These are phyloP conservation scores for Ophiorrhiza pumila DNA, from an alignment of 257 asterid genomes.

Conservation along the genomic window DNA sequence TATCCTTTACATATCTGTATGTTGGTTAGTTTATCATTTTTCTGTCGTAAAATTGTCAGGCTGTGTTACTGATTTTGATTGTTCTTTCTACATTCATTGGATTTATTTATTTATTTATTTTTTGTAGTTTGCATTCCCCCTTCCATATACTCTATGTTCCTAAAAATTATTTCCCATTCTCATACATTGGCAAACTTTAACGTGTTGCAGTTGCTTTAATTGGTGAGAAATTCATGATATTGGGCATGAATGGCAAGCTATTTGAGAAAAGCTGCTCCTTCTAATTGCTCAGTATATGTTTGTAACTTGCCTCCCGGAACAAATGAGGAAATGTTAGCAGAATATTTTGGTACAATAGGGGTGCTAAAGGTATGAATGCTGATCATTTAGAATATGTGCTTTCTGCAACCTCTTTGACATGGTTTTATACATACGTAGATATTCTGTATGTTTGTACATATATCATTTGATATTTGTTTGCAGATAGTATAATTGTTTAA, in stretches of 20 bases:
- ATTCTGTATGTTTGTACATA: neutral
- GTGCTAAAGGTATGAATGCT: constrained; percentile 74
- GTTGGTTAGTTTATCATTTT: too few species aligned
- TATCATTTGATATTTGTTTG: neutral
- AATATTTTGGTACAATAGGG: constrained; percentile 92
- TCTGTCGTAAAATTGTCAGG: too few species aligned
- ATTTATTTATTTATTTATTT: too few species aligned
- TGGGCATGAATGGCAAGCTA: constrained; percentile 60
- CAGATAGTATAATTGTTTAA: neutral
- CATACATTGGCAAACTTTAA: neutral
- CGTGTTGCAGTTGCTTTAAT: constrained; percentile 15
- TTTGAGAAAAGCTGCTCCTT: constrained; percentile 60
- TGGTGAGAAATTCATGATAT: constrained; percentile 44
- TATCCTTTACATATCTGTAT: too few species aligned
- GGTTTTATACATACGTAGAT: neutral
- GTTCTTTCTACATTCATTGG: too few species aligned
- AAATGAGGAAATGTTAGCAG: constrained; percentile 89
- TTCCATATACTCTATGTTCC: neutral
- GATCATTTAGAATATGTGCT: neutral
- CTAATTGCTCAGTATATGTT: constrained; percentile 81
- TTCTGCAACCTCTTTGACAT: constrained; percentile 1
- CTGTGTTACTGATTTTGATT: too few species aligned
- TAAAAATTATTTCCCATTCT: neutral
- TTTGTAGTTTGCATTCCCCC: too few species aligned
- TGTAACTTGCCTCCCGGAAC: constrained; percentile 92